Evolutionary conservation across 148 eudicot species (phyloP), one percentile per base, ranked within the genome.

Genomic region (Spergularia bocconei): DNA sequence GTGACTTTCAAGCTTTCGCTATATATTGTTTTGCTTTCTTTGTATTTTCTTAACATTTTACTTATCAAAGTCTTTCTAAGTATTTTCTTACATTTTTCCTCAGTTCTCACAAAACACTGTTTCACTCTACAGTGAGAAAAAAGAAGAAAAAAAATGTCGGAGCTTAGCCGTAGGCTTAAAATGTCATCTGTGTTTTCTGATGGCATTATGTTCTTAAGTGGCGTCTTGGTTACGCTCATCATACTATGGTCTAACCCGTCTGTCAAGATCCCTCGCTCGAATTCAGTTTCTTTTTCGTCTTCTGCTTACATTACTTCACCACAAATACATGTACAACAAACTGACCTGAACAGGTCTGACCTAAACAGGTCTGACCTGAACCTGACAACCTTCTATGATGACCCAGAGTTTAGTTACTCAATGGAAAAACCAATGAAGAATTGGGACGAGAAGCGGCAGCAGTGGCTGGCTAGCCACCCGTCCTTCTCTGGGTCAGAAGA

Each of bases 361-460:
- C 11, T 1, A 6, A 7, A n/a, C 29, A 19, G 52, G 25, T 21
- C 56, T 25, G 29, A 14, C 57, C 57, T 68, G 17, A 68, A 68
- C 13, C 29, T 0, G 29, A 29, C 72, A 5, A 69, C 60, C 15
- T 69, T 69, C 41, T 69, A 69, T 53, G 72, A 69, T 25, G 72
- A 69, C 44, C 59, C 59, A 1, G 41, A 69, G 14, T 69, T 69
- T 14, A 15, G 38, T 69, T 69, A 69, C 72, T 52, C 72, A 14
- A 69, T 69, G 72, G 60, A 15, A 9, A 25, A 14, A 52, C 19
- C 41, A 16, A 33, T 69, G 52, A 69, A 53, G 38, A 29, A 69
- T 33, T 69, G 72, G 72, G 72, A 69, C 60, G 21, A 69, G 41
- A 69, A 69, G 60, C 38, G 72, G 15, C 72, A 15, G 10, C 72